These are phyloP conservation scores for Trichothecium roseum DNA, from an alignment of 2,329 filamentous ascomycete genomes.

Conservation along the genomic window DNA sequence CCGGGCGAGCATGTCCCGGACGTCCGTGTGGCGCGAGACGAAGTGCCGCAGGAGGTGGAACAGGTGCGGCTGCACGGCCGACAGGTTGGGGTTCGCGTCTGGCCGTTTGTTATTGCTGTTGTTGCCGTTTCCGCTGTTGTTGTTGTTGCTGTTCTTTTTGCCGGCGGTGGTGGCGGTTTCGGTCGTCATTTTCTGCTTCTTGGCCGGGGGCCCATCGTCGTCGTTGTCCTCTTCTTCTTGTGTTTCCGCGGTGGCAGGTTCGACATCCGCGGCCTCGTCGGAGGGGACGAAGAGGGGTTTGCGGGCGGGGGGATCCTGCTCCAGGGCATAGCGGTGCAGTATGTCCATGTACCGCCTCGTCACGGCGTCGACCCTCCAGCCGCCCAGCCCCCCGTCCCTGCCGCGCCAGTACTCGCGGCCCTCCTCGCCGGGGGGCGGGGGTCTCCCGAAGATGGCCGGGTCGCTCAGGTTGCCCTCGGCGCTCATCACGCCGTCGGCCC, in stretches of 20 bases:
- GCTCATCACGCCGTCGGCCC: constrained; percentile 89
- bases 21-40: constrained; percentile 67
- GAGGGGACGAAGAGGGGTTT: constrained; percentile 64
- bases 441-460: constrained; percentile 69
- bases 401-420: constrained; percentile 82
- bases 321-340: constrained; percentile 67
- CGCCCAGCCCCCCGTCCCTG: constrained; percentile 62
- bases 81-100: constrained; percentile 50
- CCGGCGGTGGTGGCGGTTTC: constrained; percentile 13
- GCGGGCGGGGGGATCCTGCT: constrained; percentile 52
- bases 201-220: constrained; percentile 37
- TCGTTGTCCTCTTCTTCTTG: constrained; percentile 9
- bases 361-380: constrained; percentile 81
- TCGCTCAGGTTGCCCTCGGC: constrained; percentile 93
- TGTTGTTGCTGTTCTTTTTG: constrained; percentile 31
- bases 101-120: constrained; percentile 23
- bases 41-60: constrained; percentile 85
- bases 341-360: constrained; percentile 86
- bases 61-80: constrained; percentile 79
- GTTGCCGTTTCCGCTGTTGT: constrained; percentile 11
- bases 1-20: constrained; percentile 73
- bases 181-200: constrained; percentile 34
- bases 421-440: constrained; percentile 53
- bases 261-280: constrained; percentile 37
- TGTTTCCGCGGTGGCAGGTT: background rate